Evolutionary conservation across 2,329 filamentous ascomycete genomes (phyloP).

Genomic region (Dothistroma pini): DNA sequence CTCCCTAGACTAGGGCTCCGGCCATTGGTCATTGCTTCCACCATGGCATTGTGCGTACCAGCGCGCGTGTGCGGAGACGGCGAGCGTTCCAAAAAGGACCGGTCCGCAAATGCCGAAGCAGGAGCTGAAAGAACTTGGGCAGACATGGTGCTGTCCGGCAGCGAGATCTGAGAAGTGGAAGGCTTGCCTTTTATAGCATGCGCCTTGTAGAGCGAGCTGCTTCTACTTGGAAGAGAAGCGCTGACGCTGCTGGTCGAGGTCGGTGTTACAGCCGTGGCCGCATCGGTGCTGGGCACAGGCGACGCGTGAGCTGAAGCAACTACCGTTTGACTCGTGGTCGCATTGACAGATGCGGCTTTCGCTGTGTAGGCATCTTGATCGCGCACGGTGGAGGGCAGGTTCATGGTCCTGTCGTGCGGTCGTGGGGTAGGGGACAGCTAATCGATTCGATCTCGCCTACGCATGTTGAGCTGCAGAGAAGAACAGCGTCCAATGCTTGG

Average conservation of each 20-base stretch:
- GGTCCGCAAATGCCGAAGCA: slow-evolving; percentile 26
- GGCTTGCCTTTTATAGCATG: slow-evolving; percentile 17
- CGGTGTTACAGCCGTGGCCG: slow-evolving; percentile 17
- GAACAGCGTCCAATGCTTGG: slow-evolving; percentile 8
- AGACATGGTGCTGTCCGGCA: slow-evolving; percentile 24
- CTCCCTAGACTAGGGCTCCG: slow-evolving; percentile 45
- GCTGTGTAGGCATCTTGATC: slow-evolving; percentile 21
- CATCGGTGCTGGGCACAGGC: slow-evolving; percentile 14
- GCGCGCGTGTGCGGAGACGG: slow-evolving; percentile 48
- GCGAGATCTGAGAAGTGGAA: slow-evolving; percentile 22
- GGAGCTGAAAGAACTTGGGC: slow-evolving; percentile 26
- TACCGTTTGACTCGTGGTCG: slow-evolving; percentile 17
- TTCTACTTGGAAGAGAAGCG: slow-evolving; percentile 27
- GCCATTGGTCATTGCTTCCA: slow-evolving; percentile 55
- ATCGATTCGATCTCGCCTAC: slow-evolving; percentile 22
- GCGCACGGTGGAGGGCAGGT: slow-evolving; percentile 22
- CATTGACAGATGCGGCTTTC: slow-evolving; percentile 15
- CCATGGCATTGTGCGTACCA: slow-evolving; percentile 54
- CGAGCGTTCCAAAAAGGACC: slow-evolving; percentile 45
- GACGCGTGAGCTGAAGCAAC: slow-evolving; percentile 14
- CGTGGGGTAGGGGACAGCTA: slow-evolving; percentile 19
- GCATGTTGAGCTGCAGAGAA: slow-evolving; percentile 19
- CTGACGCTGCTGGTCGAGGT: slow-evolving; percentile 11
- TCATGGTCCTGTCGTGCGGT: slow-evolving; percentile 21
- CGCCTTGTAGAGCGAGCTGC: slow-evolving; percentile 38